These are phyloP conservation scores for Stentor roeselii DNA, from an alignment of 73 alveolate genomes.

Conservation along the genomic window DNA sequence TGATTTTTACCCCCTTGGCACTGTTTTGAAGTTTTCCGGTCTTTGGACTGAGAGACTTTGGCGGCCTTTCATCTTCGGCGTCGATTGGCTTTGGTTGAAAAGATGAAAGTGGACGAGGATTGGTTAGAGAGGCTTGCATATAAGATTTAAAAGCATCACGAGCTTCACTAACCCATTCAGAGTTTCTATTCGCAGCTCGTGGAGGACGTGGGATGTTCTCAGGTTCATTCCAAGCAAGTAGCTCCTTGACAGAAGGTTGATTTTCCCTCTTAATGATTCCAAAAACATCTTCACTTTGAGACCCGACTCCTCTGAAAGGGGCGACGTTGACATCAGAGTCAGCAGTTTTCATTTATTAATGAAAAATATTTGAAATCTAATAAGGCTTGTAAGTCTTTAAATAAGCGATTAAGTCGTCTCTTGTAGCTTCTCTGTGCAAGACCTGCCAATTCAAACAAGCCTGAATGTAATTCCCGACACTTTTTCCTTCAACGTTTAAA, in stretches of 20 bases:
- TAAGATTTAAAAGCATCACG: background rate
- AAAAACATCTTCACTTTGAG: background rate
- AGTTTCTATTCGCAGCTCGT: background rate
- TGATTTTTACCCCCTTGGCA: no score
- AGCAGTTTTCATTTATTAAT: no score
- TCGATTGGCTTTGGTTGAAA: background rate
- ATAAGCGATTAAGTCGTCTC: conserved; percentile 36
- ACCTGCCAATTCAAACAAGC: conserved; percentile 43
- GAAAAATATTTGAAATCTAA: no score
- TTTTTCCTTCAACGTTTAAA: conserved; percentile 64
- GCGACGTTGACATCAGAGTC: background rate
- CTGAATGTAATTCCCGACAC: conserved; percentile 53
- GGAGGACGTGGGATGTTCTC: background rate
- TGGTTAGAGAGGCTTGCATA: background rate
- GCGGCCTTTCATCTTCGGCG: background rate
- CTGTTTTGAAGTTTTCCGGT: background rate
- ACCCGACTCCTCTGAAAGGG: background rate
- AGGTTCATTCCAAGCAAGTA: background rate
- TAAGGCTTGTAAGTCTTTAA: no score
- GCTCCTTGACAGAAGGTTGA: background rate
- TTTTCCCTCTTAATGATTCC: background rate
- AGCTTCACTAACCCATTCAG: background rate
- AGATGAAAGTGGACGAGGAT: background rate
- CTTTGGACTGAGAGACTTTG: background rate
- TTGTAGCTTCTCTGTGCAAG: conserved; percentile 32